Conservation (phyloP, 2,329 filamentous ascomycete genomes). For the Ophiocordyceps camponoti-rufipedis region DNA sequence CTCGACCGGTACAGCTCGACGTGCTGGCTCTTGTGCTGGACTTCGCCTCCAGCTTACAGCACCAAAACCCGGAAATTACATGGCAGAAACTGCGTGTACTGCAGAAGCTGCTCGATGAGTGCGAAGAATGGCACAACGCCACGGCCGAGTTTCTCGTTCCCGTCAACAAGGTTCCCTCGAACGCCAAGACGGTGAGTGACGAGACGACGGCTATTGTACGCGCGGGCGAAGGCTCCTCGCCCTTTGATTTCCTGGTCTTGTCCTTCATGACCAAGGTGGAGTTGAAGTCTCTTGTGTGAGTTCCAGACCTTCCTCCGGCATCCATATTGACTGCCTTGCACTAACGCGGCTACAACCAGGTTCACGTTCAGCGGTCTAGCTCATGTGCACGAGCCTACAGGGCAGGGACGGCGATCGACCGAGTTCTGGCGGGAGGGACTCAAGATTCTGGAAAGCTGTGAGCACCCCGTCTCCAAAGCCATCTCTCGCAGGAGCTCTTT, state of each 20-base stretch:
- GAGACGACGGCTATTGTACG: conserved; percentile 38
- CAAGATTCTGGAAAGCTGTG: conserved; percentile 29
- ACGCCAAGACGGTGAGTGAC: conserved; percentile 31
- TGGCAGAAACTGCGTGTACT: conserved; percentile 42
- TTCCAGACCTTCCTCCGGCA: background rate
- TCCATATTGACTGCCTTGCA: background rate
- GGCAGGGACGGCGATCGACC: conserved; percentile 14
- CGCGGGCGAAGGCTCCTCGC: conserved; percentile 23
- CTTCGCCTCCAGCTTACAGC: conserved; percentile 48
- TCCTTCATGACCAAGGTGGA: conserved; percentile 43
- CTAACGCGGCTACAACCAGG: conserved; percentile 14
- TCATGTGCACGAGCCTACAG: conserved; percentile 18
- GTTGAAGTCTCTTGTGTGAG: conserved; percentile 35
- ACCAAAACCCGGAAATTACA: conserved; percentile 38
- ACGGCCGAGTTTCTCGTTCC: conserved; percentile 35
- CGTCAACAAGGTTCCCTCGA: conserved; percentile 30
- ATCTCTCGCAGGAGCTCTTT: background rate
- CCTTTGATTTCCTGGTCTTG: conserved; percentile 37
- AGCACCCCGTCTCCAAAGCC: conserved; percentile 3
- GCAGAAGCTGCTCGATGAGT: conserved; percentile 42
- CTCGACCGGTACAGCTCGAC: conserved; percentile 47
- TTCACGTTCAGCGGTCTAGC: conserved; percentile 37
- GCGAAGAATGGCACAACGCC: conserved; percentile 28
- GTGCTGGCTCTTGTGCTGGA: conserved; percentile 50
- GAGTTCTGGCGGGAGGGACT: conserved; percentile 25